phyloP scores from a whole-genome alignment of 345 rosid genomes.

The Aquilaria malaccensis region DNA sequence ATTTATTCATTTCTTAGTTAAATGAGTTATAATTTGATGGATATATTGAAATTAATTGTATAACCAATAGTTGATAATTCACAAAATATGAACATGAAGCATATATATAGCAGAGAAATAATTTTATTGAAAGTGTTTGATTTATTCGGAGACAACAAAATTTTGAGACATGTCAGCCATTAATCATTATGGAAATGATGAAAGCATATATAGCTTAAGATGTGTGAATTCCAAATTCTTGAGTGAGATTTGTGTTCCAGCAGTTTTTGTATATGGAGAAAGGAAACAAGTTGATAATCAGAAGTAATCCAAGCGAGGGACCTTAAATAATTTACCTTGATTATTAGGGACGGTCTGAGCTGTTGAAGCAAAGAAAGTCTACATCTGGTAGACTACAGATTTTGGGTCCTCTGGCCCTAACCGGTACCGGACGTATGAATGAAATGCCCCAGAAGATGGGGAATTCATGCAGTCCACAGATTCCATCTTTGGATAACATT shows the following conservation, averaged over 20 bases:
- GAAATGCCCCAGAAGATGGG: conserved; percentile 20
- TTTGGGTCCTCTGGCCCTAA: not conserved
- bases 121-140: not conserved
- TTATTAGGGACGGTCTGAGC: not conserved
- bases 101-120: too few species aligned
- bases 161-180: too few species aligned
- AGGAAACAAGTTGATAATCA: not conserved
- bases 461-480: conserved; percentile 31
- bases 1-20: too few species aligned
- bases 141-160: not conserved
- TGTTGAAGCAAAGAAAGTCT: not conserved
- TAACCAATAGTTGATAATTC: too few species aligned
- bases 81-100: too few species aligned
- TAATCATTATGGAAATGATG: not conserved
- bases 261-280: too few species aligned
- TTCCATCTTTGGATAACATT: conserved; percentile 11
- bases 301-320: not conserved
- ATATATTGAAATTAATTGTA: too few species aligned
- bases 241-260: not conserved
- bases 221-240: not conserved
- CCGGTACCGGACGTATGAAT: not conserved
- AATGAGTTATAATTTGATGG: too few species aligned
- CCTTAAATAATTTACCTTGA: not conserved
- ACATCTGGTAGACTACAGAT: not conserved
- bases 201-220: too few species aligned